Conservation (phyloP, 2,329 filamentous ascomycete genomes). For the Aspergillus sp. region DNA sequence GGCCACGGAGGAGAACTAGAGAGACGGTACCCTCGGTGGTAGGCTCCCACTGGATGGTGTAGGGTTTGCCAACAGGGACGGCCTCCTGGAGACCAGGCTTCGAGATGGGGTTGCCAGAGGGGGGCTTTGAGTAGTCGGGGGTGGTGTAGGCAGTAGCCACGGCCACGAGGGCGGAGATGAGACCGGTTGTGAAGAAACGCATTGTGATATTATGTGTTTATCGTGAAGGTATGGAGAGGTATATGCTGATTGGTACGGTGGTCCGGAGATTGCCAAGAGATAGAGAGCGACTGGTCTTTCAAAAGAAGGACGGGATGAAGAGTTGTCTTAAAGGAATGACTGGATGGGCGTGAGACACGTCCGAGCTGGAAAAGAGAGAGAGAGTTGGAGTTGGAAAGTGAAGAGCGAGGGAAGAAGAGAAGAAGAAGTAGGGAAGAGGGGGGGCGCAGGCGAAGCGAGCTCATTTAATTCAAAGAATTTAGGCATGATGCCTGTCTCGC, state of each 20-base stretch:
- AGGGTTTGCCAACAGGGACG: constrained; percentile 57
- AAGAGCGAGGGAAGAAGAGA: constrained; percentile 15
- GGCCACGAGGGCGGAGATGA: constrained; percentile 40
- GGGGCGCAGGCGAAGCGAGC: constrained; percentile 6
- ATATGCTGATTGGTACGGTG: not conserved
- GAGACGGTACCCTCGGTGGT: constrained; percentile 46
- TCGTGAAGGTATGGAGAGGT: not conserved
- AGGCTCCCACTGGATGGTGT: constrained; percentile 59
- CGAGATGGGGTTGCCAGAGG: constrained; percentile 56
- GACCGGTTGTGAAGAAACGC: constrained; percentile 38
- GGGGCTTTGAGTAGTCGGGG: constrained; percentile 36
- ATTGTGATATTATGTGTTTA: constrained; percentile 27
- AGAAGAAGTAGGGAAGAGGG: constrained; percentile 6
- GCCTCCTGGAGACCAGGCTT: constrained; percentile 52
- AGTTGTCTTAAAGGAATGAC: constrained; percentile 26
- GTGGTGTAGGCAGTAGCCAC: constrained; percentile 37
- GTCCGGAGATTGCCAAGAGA: not conserved
- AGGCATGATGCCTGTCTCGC: not conserved
- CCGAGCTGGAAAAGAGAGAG: constrained; percentile 15
- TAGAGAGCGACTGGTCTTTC: constrained; percentile 9
- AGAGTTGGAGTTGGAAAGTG: constrained; percentile 14
- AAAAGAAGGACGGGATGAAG: constrained; percentile 5
- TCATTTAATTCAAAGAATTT: constrained; percentile 10
- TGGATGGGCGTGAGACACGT: constrained; percentile 19
- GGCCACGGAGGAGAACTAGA: constrained; percentile 61